phyloP scores from a whole-genome alignment of 1,284 basidiomycete species.

The Pholiota adiposa region DNA sequence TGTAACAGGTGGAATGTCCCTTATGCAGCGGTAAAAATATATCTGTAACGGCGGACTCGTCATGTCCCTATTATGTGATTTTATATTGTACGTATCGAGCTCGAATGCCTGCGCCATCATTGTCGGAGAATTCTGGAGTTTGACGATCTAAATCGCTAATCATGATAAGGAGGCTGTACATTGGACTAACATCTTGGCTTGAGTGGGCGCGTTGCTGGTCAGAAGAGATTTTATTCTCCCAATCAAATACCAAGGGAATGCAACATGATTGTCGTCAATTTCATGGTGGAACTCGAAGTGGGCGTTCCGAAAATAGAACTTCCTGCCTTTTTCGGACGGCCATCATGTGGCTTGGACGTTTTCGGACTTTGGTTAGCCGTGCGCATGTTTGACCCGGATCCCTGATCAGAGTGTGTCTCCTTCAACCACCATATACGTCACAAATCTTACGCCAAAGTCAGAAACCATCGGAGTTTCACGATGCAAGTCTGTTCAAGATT shows the following conservation, averaged over 20 bases:
- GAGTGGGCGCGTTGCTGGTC: too few species aligned
- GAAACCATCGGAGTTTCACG: not conserved
- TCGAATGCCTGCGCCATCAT: not conserved
- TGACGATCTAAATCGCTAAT: not conserved
- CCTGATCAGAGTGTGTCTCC: not conserved
- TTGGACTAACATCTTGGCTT: too few species aligned
- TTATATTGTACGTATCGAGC: not conserved
- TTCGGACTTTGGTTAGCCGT: not conserved
- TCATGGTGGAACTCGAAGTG: too few species aligned
- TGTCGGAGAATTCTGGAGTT: not conserved
- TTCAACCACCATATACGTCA: not conserved
- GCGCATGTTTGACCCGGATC: not conserved
- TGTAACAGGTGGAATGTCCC: not conserved
- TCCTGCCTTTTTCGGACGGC: constrained; percentile 6
- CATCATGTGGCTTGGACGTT: constrained; percentile 3
- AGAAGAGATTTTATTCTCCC: too few species aligned
- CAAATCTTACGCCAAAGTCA: not conserved
- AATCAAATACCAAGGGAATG: too few species aligned
- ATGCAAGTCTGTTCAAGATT: not conserved
- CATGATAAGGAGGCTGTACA: not conserved
- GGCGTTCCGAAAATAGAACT: constrained; percentile 14
- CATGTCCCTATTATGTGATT: not conserved
- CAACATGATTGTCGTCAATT: not conserved
- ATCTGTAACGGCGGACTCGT: not conserved
- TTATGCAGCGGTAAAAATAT: not conserved